A percentile compares a stretch with the other conserved stretches of the same genome.
Conservation (phyloP, 176 grass and related monocot genomes). For the Oryza glaberrima region DNA sequence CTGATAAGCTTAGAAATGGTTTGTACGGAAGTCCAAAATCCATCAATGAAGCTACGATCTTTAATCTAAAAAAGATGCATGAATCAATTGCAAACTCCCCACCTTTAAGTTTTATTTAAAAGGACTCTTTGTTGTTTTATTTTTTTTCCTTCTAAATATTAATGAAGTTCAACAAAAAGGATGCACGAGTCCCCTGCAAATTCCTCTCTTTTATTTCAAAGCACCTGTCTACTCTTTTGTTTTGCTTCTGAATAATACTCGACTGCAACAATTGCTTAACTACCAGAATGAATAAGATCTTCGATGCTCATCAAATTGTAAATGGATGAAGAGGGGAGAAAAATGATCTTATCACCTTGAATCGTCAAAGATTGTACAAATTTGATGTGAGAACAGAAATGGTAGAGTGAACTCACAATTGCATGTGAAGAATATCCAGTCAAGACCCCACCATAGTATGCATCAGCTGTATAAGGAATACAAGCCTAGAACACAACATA, state of each 20-base stretch:
- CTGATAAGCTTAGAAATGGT: background rate
- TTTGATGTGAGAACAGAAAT: conserved; percentile 20
- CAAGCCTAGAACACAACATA: conserved; percentile 48
- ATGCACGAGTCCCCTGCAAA: background rate
- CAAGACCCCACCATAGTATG: conserved; percentile 61
- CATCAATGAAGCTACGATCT: background rate
- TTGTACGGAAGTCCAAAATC: background rate
- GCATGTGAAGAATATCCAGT: conserved; percentile 50
- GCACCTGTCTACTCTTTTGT: background rate
- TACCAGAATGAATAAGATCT: background rate
- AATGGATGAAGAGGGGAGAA: conserved; percentile 6
- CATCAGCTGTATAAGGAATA: conserved; percentile 56
- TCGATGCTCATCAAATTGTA: conserved; percentile 1
- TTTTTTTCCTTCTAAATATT: conserved; percentile 41
- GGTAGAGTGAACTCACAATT: conserved; percentile 45
- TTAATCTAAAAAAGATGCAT: background rate
- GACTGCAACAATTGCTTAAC: background rate
- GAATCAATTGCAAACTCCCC: background rate
- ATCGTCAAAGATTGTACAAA: background rate
- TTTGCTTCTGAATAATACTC: background rate
- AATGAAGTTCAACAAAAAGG: conserved; percentile 37
- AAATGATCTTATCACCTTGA: background rate
- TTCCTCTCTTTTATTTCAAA: background rate
- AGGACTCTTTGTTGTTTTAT: background rate
- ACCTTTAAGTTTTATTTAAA: background rate